Conservation (phyloP, 2,329 filamentous ascomycete genomes). For the Amylocarpus encephaloides region DNA sequence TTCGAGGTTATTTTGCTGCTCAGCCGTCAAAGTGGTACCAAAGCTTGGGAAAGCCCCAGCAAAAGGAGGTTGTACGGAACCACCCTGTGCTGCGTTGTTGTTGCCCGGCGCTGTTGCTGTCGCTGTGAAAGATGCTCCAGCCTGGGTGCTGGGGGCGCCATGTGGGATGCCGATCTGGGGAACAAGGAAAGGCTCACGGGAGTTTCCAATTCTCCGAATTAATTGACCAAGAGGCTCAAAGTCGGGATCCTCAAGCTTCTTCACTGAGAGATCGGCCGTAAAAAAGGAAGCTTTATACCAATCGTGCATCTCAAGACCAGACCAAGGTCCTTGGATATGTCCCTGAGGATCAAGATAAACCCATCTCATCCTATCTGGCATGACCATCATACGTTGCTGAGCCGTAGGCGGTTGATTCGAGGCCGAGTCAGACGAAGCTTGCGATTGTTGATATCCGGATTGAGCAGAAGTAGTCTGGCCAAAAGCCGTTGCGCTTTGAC, state of each 20-base stretch:
- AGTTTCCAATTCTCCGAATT: slow-evolving; percentile 93
- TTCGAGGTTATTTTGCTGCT: slow-evolving; percentile 96
- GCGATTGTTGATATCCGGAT: slow-evolving; percentile 28
- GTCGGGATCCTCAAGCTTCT: slow-evolving; percentile 86
- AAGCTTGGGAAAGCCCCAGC: slow-evolving; percentile 93
- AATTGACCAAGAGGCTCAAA: slow-evolving; percentile 94
- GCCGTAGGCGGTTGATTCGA: slow-evolving; percentile 60
- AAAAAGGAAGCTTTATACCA: slow-evolving; percentile 99
- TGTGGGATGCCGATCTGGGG: slow-evolving; percentile 95
- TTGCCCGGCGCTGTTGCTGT: slow-evolving; percentile 32
- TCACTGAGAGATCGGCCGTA: slow-evolving; percentile 86
- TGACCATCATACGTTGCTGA: slow-evolving; percentile 87
- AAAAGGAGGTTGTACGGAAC: slow-evolving; percentile 76
- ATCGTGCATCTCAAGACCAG: slow-evolving; percentile 97
- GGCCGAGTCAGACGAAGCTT: slow-evolving; percentile 41
- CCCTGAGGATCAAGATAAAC: slow-evolving; percentile 95
- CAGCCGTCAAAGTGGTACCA: slow-evolving; percentile 89
- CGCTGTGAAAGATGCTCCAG: slow-evolving; percentile 30
- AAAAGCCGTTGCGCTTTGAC: slow-evolving; percentile 22
- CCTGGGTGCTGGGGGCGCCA: slow-evolving; percentile 57
- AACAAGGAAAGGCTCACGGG: slow-evolving; percentile 92
- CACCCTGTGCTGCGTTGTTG: slow-evolving; percentile 42
- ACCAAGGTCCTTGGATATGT: slow-evolving; percentile 88
- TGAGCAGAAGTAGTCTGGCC: slow-evolving; percentile 24
- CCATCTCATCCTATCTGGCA: slow-evolving; percentile 99